Evolutionary conservation across 192 early-diverging fungal species (phyloP), one percentile per base, ranked within the genome.

Genomic region (Coemansia sp.): DNA sequence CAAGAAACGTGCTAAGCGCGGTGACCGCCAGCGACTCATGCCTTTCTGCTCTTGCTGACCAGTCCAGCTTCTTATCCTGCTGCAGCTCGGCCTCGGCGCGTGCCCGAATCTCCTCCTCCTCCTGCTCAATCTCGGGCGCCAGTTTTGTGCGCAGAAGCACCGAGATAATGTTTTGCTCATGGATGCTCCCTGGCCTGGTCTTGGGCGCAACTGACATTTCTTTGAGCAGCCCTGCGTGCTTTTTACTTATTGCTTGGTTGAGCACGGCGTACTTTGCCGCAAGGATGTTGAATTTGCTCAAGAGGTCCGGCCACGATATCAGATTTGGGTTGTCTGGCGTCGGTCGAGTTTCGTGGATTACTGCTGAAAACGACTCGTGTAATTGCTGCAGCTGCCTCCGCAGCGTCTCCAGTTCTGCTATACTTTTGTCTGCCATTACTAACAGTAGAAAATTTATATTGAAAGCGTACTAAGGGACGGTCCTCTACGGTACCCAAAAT

Each of bases 281-380:
- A 44, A 81, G 58, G 19, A 81, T 67, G 43, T 81, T 81, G 59
- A 81, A 81, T 54, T 81, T 81, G 79, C 69, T 81, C 11, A 81
- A 55, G 25, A 81, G 52, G 38, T 73, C 73, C 6, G 79, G 79
- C 79, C 79, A 81, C 5, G 69, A 59, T 46, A 73, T 50, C 13
- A 71, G 42, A 40, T 24, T 33, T 8, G 73, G 73, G 42, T 69
- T 76, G 58, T 77, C 67, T 2, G 79, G 69, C 9, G 64, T 71
- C n/a, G 73, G 73, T 24, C 73, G 62, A 11, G 73, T 81, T 41
- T 67, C 73, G 21, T 73, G 48, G n/a, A 77, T 67, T 25, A 81
- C 62, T 3, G 52, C 55, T 0, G 50, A 39, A 50, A 81, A 81
- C 38, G 73, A 71, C 52, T 81, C 79, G 56, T 72, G 69, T 14